Base-by-base conservation (phyloP, 2,329 filamentous ascomycete genomes). In the Cladobotryum protrusum region DNA sequence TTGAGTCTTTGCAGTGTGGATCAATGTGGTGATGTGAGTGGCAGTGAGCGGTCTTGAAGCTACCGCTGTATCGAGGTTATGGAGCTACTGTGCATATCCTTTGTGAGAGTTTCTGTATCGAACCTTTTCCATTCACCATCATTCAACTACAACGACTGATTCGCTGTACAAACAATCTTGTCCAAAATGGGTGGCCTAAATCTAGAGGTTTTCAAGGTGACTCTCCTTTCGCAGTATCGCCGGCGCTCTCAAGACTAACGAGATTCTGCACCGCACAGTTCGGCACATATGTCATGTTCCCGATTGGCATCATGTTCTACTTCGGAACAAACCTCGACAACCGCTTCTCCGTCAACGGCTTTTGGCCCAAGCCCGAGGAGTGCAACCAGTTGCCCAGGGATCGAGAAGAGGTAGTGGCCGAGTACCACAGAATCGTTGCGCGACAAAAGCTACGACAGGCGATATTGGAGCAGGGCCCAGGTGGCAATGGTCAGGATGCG, bases 241-340 rank as follows among this genome's bases (percentile, higher is more conserved):
- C 11, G 19, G 20, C 40, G 7, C 20, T 20, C 6, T 13, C 40
- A 2, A 14, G 15, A n/a, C 24, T 37, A 45, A 20, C 8, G 5
- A 47, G 14, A 48, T 34, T 37, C n/a, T 40, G 34, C 39, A 14
- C 37, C 35, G n/a, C 40, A 50, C 55, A 96, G 92, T 99, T 99
- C 70, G 91, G 92, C 74, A 88, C 95, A 80, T 99, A 99, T 75
- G 85, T 99, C 74, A 86, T 96, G 79, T 99, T 99, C 72, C 93
- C 93, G 15, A 97, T 99, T 63, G 90, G 89, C 61, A 91, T 93
- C 77, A 99, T 99, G 93, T 97, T 95, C 78, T 99, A 99, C 76
- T 99, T 97, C 70, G 93, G 93, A 66, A 96, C 91, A 50, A 99
- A 99, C 70, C 88, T 99, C 65, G 93, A 99, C 71, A 80, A 86